phyloP scores from a whole-genome alignment of 345 rosid species.

The Excoecaria cochinchinensis region DNA sequence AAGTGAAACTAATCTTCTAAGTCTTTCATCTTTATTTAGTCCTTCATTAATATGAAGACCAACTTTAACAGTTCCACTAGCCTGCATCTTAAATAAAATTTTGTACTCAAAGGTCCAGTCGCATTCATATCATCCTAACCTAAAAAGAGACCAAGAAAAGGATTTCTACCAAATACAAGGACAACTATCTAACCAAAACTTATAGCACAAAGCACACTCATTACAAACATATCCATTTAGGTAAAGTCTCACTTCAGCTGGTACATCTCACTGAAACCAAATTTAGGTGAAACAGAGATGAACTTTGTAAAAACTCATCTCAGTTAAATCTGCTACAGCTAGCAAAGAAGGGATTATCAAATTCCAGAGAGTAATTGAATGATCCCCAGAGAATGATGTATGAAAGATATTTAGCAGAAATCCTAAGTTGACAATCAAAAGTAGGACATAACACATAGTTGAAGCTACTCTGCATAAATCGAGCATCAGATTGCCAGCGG shows the following conservation, averaged over 20 bases:
- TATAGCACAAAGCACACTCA: too few species aligned
- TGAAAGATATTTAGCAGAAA: neutral
- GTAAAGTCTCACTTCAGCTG: neutral
- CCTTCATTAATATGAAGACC: neutral
- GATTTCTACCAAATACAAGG: neutral
- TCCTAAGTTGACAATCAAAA: neutral
- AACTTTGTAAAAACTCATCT: neutral
- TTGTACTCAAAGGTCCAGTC: neutral
- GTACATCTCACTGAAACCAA: neutral
- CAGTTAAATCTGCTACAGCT: neutral
- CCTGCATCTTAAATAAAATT: neutral
- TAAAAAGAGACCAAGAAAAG: neutral
- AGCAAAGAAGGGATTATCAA: neutral
- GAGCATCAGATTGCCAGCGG: neutral
- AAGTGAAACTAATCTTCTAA: neutral
- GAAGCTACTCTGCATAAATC: neutral
- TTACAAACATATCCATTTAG: neutral
- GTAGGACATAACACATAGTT: neutral
- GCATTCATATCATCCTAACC: neutral
- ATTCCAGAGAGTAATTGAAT: neutral
- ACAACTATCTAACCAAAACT: neutral
- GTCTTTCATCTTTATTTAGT: neutral
- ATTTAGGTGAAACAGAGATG: neutral
- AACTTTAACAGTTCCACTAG: neutral
- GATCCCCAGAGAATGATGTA: neutral